These are phyloP conservation scores for Globisporangium middletonii DNA, from an alignment of 352 stramenopile genomes.

Conservation along the genomic window DNA sequence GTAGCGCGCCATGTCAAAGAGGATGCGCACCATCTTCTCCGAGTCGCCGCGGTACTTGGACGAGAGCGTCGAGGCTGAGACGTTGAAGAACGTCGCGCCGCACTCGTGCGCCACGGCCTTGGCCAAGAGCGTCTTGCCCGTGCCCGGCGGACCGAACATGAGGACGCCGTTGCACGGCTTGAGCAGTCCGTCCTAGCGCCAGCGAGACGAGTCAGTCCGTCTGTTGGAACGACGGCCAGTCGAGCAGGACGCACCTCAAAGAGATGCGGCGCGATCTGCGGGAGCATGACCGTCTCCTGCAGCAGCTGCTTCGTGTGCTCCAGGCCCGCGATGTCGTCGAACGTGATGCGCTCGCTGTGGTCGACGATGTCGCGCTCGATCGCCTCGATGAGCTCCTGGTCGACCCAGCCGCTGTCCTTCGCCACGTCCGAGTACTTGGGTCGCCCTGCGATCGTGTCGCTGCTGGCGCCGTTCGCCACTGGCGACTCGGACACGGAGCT, in stretches of 20 bases:
- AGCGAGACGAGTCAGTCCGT: neutral
- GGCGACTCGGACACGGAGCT: slow-evolving; percentile 4
- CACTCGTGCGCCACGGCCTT: slow-evolving; percentile 93
- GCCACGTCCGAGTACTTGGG: slow-evolving; percentile 80
- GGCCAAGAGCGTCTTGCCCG: slow-evolving; percentile 86
- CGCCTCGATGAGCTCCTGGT: slow-evolving; percentile 78
- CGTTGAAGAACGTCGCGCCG: slow-evolving; percentile 98
- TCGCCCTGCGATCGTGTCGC: slow-evolving; percentile 60
- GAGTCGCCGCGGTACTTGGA: slow-evolving; percentile 94
- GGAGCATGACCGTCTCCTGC: slow-evolving; percentile 82
- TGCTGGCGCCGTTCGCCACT: neutral
- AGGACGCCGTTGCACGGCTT: slow-evolving; percentile 81
- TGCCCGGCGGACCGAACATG: slow-evolving; percentile 88
- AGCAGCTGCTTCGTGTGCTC: slow-evolving; percentile 77
- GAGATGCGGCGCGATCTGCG: slow-evolving; percentile 78
- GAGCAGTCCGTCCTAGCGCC: slow-evolving; percentile 49
- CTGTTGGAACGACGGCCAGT: neutral
- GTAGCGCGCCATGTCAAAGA: slow-evolving; percentile 98
- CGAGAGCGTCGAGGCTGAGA: slow-evolving; percentile 87
- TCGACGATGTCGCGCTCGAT: slow-evolving; percentile 87
- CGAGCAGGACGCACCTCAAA: slow-evolving; percentile 44
- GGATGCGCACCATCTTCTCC: slow-evolving; percentile 95
- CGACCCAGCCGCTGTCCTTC: slow-evolving; percentile 62
- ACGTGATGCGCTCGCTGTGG: slow-evolving; percentile 53
- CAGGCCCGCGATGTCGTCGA: slow-evolving; percentile 69